Base-by-base conservation (phyloP, 2,329 filamentous ascomycete genomes). In the Penicillium sp. region DNA sequence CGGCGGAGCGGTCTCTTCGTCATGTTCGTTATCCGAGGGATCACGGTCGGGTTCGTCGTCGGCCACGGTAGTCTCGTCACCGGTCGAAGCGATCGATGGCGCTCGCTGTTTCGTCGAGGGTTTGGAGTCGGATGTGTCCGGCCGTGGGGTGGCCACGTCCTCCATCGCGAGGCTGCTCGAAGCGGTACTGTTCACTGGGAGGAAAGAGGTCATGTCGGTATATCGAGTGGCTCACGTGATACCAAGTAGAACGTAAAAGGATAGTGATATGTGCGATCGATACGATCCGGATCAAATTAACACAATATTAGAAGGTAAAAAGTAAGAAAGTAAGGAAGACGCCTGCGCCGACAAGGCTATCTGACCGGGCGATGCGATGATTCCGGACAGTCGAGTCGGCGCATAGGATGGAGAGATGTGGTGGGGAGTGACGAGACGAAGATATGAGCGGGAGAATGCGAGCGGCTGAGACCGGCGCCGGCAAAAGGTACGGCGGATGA, bases 1-100 rank as follows among this genome's bases (percentile, higher is more conserved):
- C 8, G 89, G 88, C 60, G 87, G 83, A n/a, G 43, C 84, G 78
- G 67, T 65, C 21, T 55, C 52, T 45, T 50, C 49, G 48, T 88
- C 85, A 11, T 81, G 84, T 56, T 82, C 81, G 21, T 86, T 79
- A 63, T 81, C 85, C 12, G 88, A 89, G 30, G 71, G 80, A 23
- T 71, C 79, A 18, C 83, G 81, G 23, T 89, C 88, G 52, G 81
- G 86, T 56, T 90, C 89, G 11, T 88, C 88, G 18, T 88, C 86
- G 40, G 87, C 87, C 82, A 91, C 90, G 59, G 90, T 87, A 23
- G 90, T 79, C 64, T 95, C 90, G 59, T 85, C 68, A 12, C 68
- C 67, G 1, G 55, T 55, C 5, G 61, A 63, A 9, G 82, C 81
- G 55, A 66, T 77, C n/a, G 85, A 85, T 16, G 58, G 58, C n/a